Base-by-base conservation (phyloP, 306 rosid species). In the Cucurbita argyrosperma region DNA sequence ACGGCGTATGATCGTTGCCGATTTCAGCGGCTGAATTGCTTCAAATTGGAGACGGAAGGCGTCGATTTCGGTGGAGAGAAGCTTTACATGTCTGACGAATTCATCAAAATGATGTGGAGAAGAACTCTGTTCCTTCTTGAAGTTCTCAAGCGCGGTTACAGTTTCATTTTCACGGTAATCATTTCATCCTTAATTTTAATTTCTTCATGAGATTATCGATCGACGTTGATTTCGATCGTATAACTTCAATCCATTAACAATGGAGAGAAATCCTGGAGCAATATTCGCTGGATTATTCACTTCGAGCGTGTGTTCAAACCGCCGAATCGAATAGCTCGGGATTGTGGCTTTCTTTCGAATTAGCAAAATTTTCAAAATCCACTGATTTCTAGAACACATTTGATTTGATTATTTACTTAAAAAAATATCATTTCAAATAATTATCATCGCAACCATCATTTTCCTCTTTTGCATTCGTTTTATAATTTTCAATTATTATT, bases 51-150 rank as follows among this genome's bases (percentile, higher is more conserved):
- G 75, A 90, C 90, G 9, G 84, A 90, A 50, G 87, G 88, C 11
- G 81, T 81, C 74, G 88, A 90, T 82, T 88, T 83, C 14, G 79
- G 76, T 35, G 84, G 84, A 8, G 97, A 92, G 70, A 90, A 88
- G 76, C 10, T 85, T 0, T 92, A 64, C 82, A 90, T 90, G 97
- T 92, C 97, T 0, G 43, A 58, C 0, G 96, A 84, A 3, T 92
- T 90, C 67, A 82, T 88, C 72, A 83, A 80, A 42, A 92, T 92
- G 96, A 92, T 90, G 96, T 92, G 98, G 98, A 80, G 26, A 69
- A 81, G 95, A 40, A 92, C 96, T 53, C 10, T 10, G 57, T 80
- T 92, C 19, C 76, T 87, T 30, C 72, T 88, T 26, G 77, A 88
- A 0, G 88, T 92, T 68, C 97, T 92, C 71, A 84, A 85, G 77